Evolutionary conservation across 352 stramenopile species (phyloP).

Genomic region (Phytophthora podocarpi): DNA sequence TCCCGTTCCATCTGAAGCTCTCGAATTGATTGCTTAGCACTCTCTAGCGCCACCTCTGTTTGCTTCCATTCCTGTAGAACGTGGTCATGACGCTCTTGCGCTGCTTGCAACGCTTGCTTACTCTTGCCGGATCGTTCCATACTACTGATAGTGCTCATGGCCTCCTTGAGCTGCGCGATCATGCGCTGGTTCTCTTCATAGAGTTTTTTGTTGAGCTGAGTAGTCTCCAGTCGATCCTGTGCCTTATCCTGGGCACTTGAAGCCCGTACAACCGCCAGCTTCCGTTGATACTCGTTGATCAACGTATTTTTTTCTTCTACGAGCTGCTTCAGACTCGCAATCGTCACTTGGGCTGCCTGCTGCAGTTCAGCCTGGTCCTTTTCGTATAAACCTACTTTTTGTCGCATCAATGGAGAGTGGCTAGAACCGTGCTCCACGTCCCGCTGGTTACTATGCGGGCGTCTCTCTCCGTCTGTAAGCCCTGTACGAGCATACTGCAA

Average conservation of each 20-base stretch:
- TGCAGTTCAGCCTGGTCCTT: slow-evolving; percentile 77
- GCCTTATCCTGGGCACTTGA: slow-evolving; percentile 56
- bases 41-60: slow-evolving; percentile 60
- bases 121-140: slow-evolving; percentile 64
- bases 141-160: slow-evolving; percentile 65
- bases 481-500: slow-evolving; percentile 56
- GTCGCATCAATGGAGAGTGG: slow-evolving; percentile 53
- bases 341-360: slow-evolving; percentile 75
- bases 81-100: slow-evolving; percentile 67
- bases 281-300: slow-evolving; percentile 65
- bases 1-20: slow-evolving; percentile 67
- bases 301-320: slow-evolving; percentile 78
- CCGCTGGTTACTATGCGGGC: slow-evolving; percentile 33
- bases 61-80: slow-evolving; percentile 78
- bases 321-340: slow-evolving; percentile 82
- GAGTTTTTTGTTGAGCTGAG: slow-evolving; percentile 68
- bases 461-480: slow-evolving; percentile 18
- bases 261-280: slow-evolving; percentile 51
- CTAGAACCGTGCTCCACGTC: slow-evolving; percentile 18
- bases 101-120: slow-evolving; percentile 63
- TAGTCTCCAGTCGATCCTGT: slow-evolving; percentile 57
- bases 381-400: slow-evolving; percentile 77
- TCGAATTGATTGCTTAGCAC: slow-evolving; percentile 49
- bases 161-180: slow-evolving; percentile 74
- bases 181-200: slow-evolving; percentile 82